A percentile compares a stretch with the other conserved stretches of the same genome.
phyloP scores from a whole-genome alignment of 1,284 basidiomycete species.

The Neonothopanus nambi region DNA sequence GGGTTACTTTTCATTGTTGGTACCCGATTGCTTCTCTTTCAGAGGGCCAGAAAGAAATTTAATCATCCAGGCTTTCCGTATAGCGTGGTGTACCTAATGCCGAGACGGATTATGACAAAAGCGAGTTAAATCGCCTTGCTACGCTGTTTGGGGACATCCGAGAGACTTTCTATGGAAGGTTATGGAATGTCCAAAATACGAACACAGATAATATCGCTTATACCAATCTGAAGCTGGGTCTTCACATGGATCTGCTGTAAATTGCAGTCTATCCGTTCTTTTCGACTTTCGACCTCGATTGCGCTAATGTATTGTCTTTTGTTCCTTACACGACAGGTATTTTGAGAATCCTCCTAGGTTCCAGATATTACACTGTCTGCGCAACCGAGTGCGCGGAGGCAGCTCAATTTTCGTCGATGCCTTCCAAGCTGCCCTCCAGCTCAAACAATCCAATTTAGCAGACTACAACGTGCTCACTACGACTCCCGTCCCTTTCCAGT shows the following conservation, averaged over 20 bases:
- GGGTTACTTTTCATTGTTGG: slow-evolving; percentile 45
- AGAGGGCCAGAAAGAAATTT: neutral
- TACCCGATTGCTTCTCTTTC: neutral
- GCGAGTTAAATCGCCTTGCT: slow-evolving; percentile 69
- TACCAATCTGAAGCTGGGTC: slow-evolving; percentile 85
- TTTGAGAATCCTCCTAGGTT: slow-evolving; percentile 89
- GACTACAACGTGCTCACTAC: slow-evolving; percentile 63
- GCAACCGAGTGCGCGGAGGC: slow-evolving; percentile 84
- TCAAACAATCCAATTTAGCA: slow-evolving; percentile 52
- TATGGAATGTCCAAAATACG: slow-evolving; percentile 87
- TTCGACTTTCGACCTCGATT: neutral
- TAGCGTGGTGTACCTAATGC: slow-evolving; percentile 53
- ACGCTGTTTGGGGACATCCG: slow-evolving; percentile 75
- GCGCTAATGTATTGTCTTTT: neutral
- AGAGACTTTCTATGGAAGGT: slow-evolving; percentile 87
- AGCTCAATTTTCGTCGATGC: slow-evolving; percentile 89
- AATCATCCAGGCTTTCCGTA: neutral
- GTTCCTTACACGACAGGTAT: slow-evolving; percentile 59
- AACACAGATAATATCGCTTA: slow-evolving; percentile 93
- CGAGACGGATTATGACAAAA: slow-evolving; percentile 53
- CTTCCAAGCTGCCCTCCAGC: slow-evolving; percentile 61
- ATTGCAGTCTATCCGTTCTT: slow-evolving; percentile 37
- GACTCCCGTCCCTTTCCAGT: slow-evolving; percentile 83
- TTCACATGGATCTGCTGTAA: slow-evolving; percentile 92
- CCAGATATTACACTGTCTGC: slow-evolving; percentile 89